Percentiles rank a stretch among this genome's conserved stretches.
Evolutionary conservation across 805 yeast genomes (phyloP).

Genomic region (Metschnikowia kunwiensis): DNA sequence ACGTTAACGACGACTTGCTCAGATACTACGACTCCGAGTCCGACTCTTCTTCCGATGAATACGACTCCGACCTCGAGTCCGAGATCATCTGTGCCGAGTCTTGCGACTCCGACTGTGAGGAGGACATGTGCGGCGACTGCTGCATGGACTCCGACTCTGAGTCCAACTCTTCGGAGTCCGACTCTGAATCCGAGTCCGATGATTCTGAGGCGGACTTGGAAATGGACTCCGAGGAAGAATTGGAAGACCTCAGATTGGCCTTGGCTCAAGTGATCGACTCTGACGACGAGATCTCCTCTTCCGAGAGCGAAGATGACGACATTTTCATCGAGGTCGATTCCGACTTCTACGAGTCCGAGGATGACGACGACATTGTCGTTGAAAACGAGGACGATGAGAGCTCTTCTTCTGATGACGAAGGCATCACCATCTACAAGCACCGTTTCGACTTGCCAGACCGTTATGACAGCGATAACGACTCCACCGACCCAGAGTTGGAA

Average conservation of each 20-base stretch:
- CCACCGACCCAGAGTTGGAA: slow-evolving; percentile 38
- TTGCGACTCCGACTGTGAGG: slow-evolving; percentile 12
- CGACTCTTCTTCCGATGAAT: slow-evolving; percentile 15
- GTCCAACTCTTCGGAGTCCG: slow-evolving; percentile 17
- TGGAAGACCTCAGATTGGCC: slow-evolving; percentile 20
- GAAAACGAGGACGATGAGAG: slow-evolving; percentile 21
- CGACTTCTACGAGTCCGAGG: slow-evolving; percentile 23
- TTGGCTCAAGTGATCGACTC: slow-evolving; percentile 18
- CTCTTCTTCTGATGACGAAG: slow-evolving; percentile 37
- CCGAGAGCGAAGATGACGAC: slow-evolving; percentile 17
- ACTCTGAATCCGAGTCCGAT: slow-evolving; percentile 13
- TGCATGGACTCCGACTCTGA: slow-evolving; percentile 10
- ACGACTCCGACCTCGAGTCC: slow-evolving; percentile 17
- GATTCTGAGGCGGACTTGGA: slow-evolving; percentile 26
- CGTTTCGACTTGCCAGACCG: slow-evolving; percentile 38
- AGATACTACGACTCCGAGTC: slow-evolving; percentile 24
- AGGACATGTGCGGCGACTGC: too few relatives aligned
- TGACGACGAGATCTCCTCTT: slow-evolving; percentile 18
- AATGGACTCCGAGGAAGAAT: slow-evolving; percentile 30
- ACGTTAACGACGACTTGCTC: slow-evolving; percentile 26
- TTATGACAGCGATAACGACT: slow-evolving; percentile 31
- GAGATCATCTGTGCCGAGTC: slow-evolving; percentile 10
- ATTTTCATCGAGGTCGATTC: slow-evolving; percentile 33
- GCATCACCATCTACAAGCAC: slow-evolving; percentile 42
- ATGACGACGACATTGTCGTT: slow-evolving; percentile 20